These are phyloP conservation scores for Maudiozyma bulderi DNA, from an alignment of 805 yeast species.

Conservation along the genomic window DNA sequence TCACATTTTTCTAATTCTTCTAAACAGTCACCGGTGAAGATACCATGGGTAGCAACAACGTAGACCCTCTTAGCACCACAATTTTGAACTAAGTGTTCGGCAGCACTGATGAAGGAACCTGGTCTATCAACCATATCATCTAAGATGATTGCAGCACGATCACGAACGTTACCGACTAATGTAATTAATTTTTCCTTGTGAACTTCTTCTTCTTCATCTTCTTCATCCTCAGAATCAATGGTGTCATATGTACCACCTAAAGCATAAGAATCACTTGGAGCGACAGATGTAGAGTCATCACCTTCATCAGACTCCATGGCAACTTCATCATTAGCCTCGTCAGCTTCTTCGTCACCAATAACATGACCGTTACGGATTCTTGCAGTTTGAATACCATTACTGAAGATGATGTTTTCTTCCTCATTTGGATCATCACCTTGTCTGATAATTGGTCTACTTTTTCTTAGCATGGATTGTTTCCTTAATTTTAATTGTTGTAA, in stretches of 20 bases:
- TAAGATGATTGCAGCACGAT: constrained; percentile 82
- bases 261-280: constrained; percentile 39
- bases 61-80: constrained; percentile 93
- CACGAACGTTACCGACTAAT: constrained; percentile 89
- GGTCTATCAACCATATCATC: constrained; percentile 98
- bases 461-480: constrained; percentile 42
- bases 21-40: constrained; percentile 79
- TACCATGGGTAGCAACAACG: constrained; percentile 92
- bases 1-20: constrained; percentile 68
- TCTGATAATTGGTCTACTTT: constrained; percentile 34
- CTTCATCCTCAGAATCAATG: constrained; percentile 73
- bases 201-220: constrained; percentile 46
- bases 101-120: constrained; percentile 88
- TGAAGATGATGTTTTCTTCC: constrained; percentile 58
- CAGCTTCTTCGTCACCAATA: constrained; percentile 67
- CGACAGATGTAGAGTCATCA: constrained; percentile 12
- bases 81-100: constrained; percentile 90
- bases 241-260: constrained; percentile 78
- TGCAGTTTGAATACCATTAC: constrained; percentile 86
- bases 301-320: constrained; percentile 28
- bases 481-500: constrained; percentile 30
- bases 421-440: constrained; percentile 41
- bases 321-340: constrained; percentile 22
- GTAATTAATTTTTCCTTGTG: constrained; percentile 78
- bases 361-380: constrained; percentile 95